A percentile compares a stretch with the other conserved stretches of the same genome.
Conservation (phyloP, 805 yeast species). For the Cyberlindnera bimundalis region DNA sequence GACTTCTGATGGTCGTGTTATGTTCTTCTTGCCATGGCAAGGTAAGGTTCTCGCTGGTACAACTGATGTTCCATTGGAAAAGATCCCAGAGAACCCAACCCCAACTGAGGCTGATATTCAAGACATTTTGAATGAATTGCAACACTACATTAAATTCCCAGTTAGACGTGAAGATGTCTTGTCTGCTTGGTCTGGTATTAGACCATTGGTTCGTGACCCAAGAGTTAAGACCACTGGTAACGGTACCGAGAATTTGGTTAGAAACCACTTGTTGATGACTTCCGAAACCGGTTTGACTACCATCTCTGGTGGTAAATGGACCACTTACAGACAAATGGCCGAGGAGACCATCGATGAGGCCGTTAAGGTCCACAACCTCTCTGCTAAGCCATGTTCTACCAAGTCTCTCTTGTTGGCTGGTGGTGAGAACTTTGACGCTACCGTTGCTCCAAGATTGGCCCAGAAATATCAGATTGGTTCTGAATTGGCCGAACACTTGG, state of each 20-base stretch:
- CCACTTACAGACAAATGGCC: conserved; percentile 97
- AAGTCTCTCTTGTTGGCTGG: conserved; percentile 61
- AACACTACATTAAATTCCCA: conserved; percentile 84
- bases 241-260: conserved; percentile 81
- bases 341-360: conserved; percentile 84
- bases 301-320: conserved; percentile 97
- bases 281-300: conserved; percentile 78
- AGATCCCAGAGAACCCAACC: conserved; percentile 69
- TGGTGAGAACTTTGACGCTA: conserved; percentile 73
- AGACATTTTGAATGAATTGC: conserved; percentile 82
- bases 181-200: conserved; percentile 95
- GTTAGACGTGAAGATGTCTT: conserved; percentile 87
- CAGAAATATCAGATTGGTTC: conserved; percentile 74
- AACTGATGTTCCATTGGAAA: conserved; percentile 81
- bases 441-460: conserved; percentile 72
- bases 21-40: conserved; percentile 98
- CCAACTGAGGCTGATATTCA: conserved; percentile 87
- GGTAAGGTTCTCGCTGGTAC: conserved; percentile 96
- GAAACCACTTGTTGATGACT: conserved; percentile 78
- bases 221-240: conserved; percentile 40
- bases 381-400: conserved; percentile 40
- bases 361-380: conserved; percentile 45
- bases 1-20: conserved; percentile 92
- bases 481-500: conserved; percentile 74
- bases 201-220: conserved; percentile 91